A percentile compares a stretch with the other conserved stretches of the same genome.
These are phyloP conservation scores for Senecio squalidus DNA, from an alignment of 140 eudicot genomes.

Conservation along the genomic window DNA sequence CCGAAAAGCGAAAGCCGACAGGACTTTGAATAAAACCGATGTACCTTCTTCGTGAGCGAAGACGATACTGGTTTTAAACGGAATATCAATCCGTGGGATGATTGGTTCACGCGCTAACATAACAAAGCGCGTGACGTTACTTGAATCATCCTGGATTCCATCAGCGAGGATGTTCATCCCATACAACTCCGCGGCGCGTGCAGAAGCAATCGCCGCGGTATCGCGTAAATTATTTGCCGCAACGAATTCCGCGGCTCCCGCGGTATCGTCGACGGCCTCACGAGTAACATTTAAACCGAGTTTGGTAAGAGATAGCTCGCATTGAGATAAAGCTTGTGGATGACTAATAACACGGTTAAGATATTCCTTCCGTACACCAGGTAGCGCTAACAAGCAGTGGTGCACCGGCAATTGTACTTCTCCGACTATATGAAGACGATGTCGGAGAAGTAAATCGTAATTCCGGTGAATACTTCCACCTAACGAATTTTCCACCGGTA, in stretches of 20 bases:
- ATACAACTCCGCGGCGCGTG: slow-evolving; percentile 87
- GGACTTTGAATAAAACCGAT: slow-evolving; percentile 72
- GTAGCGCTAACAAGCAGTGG: slow-evolving; percentile 82
- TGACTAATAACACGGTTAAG: slow-evolving; percentile 79
- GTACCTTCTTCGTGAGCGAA: slow-evolving; percentile 88
- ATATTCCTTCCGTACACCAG: slow-evolving; percentile 77
- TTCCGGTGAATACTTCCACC: slow-evolving; percentile 96
- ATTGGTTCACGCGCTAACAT: slow-evolving; percentile 94
- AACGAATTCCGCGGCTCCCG: slow-evolving; percentile 92
- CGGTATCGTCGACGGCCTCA: slow-evolving; percentile 97
- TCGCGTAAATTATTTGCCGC: slow-evolving; percentile 66
- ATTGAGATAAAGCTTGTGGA: slow-evolving; percentile 87
- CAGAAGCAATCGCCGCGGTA: slow-evolving; percentile 88
- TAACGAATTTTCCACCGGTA: slow-evolving; percentile 85
- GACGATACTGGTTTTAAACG: slow-evolving; percentile 91
- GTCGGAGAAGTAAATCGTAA: slow-evolving; percentile 90
- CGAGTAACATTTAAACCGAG: slow-evolving; percentile 65
- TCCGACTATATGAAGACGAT: slow-evolving; percentile 93
- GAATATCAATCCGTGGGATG: slow-evolving; percentile 80
- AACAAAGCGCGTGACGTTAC: slow-evolving; percentile 86
- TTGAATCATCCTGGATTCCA: slow-evolving; percentile 89
- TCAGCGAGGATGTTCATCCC: slow-evolving; percentile 70
- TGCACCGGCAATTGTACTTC: slow-evolving; percentile 89
- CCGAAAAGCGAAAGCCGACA: slow-evolving; percentile 87
- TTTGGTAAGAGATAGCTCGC: slow-evolving; percentile 81